These are phyloP conservation scores for Rhizodiscina lignyota DNA, from an alignment of 495 filamentous ascomycete genomes.

Conservation along the genomic window DNA sequence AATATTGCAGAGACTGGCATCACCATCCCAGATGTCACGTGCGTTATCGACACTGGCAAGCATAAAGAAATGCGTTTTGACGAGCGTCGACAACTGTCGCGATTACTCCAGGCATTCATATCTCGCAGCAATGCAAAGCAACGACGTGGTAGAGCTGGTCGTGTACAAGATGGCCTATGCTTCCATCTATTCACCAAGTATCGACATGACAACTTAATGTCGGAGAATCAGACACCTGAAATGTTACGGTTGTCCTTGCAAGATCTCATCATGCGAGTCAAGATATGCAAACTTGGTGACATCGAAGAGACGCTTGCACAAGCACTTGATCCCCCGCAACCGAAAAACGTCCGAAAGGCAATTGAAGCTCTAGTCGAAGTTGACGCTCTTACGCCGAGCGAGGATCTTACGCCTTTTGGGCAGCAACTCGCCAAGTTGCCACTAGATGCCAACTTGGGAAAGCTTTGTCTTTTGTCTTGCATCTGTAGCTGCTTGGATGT, in stretches of 20 bases:
- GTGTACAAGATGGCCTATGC: constrained; percentile 84
- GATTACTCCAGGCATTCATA: constrained; percentile 82
- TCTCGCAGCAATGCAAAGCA: constrained; percentile 90
- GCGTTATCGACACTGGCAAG: constrained; percentile 86
- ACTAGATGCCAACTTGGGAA: constrained; percentile 85
- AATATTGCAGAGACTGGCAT: constrained; percentile 97
- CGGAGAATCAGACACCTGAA: constrained; percentile 85
- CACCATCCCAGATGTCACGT: constrained; percentile 91
- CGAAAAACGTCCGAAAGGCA: constrained; percentile 80
- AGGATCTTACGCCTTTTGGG: constrained; percentile 77
- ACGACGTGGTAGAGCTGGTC: constrained; percentile 82
- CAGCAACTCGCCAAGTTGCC: constrained; percentile 74
- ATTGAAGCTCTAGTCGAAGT: constrained; percentile 89
- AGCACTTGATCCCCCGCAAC: constrained; percentile 75
- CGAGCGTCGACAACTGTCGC: constrained; percentile 75
- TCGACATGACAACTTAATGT: constrained; percentile 66
- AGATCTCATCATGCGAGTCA: constrained; percentile 88
- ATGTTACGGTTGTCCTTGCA: constrained; percentile 87
- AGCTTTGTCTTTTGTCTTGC: constrained; percentile 67
- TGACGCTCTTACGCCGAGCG: constrained; percentile 61
- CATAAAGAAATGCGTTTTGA: constrained; percentile 96
- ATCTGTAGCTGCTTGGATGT: constrained; percentile 86
- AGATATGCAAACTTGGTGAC: constrained; percentile 84
- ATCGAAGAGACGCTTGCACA: constrained; percentile 81
- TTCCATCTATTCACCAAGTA: constrained; percentile 89